Evolutionary conservation across 1,284 basidiomycete species (phyloP), one percentile per base, ranked within the genome.

Genomic region (Phellopilus nigrolimitatus): DNA sequence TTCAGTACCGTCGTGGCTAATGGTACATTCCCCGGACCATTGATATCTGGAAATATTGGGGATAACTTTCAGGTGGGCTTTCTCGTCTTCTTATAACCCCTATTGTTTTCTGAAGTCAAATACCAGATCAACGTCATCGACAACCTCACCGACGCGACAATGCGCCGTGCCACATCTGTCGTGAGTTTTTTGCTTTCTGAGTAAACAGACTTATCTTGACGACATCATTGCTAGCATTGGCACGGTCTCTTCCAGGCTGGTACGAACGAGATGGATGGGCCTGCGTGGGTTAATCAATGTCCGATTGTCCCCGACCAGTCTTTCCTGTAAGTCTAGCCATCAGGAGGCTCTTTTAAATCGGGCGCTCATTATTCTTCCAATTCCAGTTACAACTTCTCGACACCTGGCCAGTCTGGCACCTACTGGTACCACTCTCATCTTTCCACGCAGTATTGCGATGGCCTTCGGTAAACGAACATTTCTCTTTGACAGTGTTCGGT

Each of bases 211-310:
- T 10, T n/a, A 7, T 28, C 21, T 44, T 37, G 3, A 27, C 28
- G 38, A 19, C n/a, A 17, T 49, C 41, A 13, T 15, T 24, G 10
- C 10, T 33, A 64, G 60, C 62, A 59, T 34, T 59, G 57, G 62
- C 62, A 66, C 36, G 60, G 57, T 15, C 45, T 64, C 15, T 61
- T 56, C 50, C 61, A 58, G 61, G 55, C 50, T 55, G 61, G 58
- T 52, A 66, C 66, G 0, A 65, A 59, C 44, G 70, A 62, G 57
- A 66, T 64, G 19, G 71, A 72, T 40, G 71, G 70, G 40, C 49
- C 59, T 12, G 62, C 60, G 15, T 58, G 59, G 24, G 66, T 76
- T 7, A 71, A 66, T 12, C 71, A 74, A 57, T 76, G 61, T 39
- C 61, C 62, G 1, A 56, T 67, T 37, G 60, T 62, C 13, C 48